phyloP scores from a whole-genome alignment of 2,329 filamentous ascomycete species.

The Microsporum ferrugineum region DNA sequence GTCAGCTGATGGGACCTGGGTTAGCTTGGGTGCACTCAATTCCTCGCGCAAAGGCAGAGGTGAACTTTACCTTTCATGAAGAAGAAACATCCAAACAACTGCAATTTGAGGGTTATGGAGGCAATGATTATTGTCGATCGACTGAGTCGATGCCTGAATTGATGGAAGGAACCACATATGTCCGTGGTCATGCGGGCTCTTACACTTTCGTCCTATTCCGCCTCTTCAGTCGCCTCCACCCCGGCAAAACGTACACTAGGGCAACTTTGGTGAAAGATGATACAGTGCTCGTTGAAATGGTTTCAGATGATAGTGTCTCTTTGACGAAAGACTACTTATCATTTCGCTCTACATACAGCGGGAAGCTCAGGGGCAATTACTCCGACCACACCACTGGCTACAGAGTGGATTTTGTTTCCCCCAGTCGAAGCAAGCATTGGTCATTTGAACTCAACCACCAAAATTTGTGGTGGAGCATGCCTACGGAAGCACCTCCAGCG shows the following conservation, averaged over 20 bases:
- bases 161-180: constrained; percentile 1
- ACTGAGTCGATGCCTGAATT: not conserved
- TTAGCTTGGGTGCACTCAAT: not conserved
- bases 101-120: not conserved
- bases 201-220: constrained; percentile 3
- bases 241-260: not conserved
- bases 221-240: not conserved
- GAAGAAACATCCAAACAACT: not conserved
- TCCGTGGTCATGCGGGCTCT: constrained; percentile 2
- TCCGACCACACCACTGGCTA: not conserved
- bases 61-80: not conserved
- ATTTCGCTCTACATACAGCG: not conserved
- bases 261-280: constrained; percentile 1
- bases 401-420: constrained; percentile 5
- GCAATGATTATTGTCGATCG: not conserved
- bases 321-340: not conserved
- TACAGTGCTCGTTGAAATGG: not conserved
- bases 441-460: constrained; percentile 4
- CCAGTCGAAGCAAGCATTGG: not conserved
- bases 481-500: not conserved
- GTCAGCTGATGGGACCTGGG: not conserved
- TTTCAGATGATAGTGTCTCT: constrained; percentile 1
- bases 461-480: not conserved
- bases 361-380: not conserved
- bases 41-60: not conserved